These are phyloP conservation scores for Acacia acuminata DNA, from an alignment of 306 rosid genomes.

Conservation along the genomic window DNA sequence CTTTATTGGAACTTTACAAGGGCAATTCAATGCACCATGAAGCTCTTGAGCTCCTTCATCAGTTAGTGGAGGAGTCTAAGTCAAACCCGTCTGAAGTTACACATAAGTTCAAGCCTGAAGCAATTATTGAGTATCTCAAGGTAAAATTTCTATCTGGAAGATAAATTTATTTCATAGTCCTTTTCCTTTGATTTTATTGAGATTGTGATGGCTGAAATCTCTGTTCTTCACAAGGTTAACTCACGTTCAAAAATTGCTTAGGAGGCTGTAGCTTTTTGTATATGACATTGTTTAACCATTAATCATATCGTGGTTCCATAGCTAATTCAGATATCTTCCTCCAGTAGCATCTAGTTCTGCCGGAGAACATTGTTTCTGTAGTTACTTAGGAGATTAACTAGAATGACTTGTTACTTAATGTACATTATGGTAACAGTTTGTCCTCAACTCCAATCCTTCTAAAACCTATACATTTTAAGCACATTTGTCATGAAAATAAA, in stretches of 20 bases:
- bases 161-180: constrained; percentile 15
- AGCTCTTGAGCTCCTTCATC: constrained; percentile 88
- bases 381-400: constrained; percentile 17
- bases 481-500: neutral
- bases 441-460: neutral
- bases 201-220: constrained; percentile 16
- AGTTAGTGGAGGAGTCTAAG: constrained; percentile 76
- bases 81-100: constrained; percentile 60
- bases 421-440: neutral
- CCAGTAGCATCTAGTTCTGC: neutral
- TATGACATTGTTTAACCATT: constrained; percentile 19
- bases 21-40: constrained; percentile 91
- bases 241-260: constrained; percentile 18
- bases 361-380: constrained; percentile 17
- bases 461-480: neutral
- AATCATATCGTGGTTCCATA: constrained; percentile 23
- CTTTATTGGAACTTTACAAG: constrained; percentile 85
- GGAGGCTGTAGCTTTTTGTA: constrained; percentile 25
- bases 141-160: constrained; percentile 41
- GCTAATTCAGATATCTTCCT: neutral
- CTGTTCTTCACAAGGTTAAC: constrained; percentile 10
- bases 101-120: constrained; percentile 79
- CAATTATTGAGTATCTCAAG: constrained; percentile 97
- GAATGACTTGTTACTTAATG: constrained; percentile 11
- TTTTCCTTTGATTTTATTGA: neutral